Base-by-base conservation (phyloP, 306 rosid genomes). In the Pachyrhizus erosus region DNA sequence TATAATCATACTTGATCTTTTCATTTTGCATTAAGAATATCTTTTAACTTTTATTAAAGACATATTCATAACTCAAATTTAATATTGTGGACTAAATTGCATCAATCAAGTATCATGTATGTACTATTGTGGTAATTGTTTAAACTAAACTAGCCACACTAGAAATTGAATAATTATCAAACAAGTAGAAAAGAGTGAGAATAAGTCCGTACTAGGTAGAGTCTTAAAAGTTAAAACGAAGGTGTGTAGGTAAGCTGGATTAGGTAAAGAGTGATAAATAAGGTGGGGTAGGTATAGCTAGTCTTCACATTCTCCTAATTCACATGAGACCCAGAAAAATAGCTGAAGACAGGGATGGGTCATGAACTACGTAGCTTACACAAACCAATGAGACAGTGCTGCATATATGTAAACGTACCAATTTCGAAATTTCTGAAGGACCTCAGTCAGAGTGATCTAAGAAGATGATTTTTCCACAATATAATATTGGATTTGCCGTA, bases 301-400 rank as follows among this genome's bases (percentile, higher is more conserved):
- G 21, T n/a, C 21, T 72, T 27, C 11, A 26, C 31, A 40, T 40
- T 69, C 21, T 68, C n/a, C n/a, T 1, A 64, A 64, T 29, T 72
- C 79, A 70, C 51, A 66, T 26, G 62, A 58, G 81, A 68, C 31
- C 26, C 86, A 86, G 68, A 79, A 78, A 82, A 20, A 83, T 81
- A 80, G 86, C 84, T 51, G 80, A 55, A 69, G 84, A 82, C 2
- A 65, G 78, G 29, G 89, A 79, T 61, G 83, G 54, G 62, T 75
- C 86, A 48, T 75, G 46, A 68, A 45, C 34, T 17, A 13, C 2
- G 33, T 5, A 45, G 21, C 68, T 72, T 71, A 49, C 70, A 70
- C 15, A 23, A 6, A 57, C 26, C 61, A 20, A 60, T 60, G 40
- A 12, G 34, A 68, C 75, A 33, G 42, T 80, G 46, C 21, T 70